Base-by-base conservation (phyloP, 2,329 filamentous ascomycete genomes). In the Drechslera avenae region DNA sequence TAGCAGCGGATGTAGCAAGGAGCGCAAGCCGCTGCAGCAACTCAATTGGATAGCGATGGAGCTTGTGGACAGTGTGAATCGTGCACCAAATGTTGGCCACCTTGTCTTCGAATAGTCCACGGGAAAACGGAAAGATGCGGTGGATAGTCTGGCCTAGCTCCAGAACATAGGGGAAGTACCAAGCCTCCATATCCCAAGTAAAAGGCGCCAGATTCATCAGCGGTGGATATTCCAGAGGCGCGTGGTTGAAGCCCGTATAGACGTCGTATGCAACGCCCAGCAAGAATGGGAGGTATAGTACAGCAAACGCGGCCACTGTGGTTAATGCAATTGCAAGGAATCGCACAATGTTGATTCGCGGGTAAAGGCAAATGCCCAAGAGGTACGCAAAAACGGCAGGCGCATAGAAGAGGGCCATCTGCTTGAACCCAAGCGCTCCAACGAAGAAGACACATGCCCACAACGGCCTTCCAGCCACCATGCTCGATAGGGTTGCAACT, bases 61-160 rank as follows among this genome's bases (percentile, higher is more conserved):
- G 83, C 76, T 99, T 99, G 76, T 96, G 81, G 47, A 95, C 81
- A 1, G 94, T 88, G 70, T 97, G 95, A 48, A 93, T 81, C 4
- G 91, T 88, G 71, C 94, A 99, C 94, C 94, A 99, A 66, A 97
- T 88, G 71, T 99, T 99, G 67, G 94, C 94, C 16, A 99, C 95
- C 75, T 99, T 99, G 78, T 97, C 94, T 76, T 99, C 95, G 66
- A 97, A 99, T 5, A 99, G 78, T 3, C 94, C 94, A n/a, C 94
- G 86, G 1, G 92, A 86, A 69, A 99, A 97, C 1, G 95, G 94
- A 66, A 99, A 97, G 50, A 97, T 83, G n/a, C 94, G 88, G 71
- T 97, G 90, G 9, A 97, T 76, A 63, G 91, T 84, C 74, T 99
- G 95, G 0, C 87, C 79, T 30, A 95, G 66, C 72, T 96, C 91